phyloP scores from a whole-genome alignment of 345 rosid genomes.

The Geranium rotundifolium region DNA sequence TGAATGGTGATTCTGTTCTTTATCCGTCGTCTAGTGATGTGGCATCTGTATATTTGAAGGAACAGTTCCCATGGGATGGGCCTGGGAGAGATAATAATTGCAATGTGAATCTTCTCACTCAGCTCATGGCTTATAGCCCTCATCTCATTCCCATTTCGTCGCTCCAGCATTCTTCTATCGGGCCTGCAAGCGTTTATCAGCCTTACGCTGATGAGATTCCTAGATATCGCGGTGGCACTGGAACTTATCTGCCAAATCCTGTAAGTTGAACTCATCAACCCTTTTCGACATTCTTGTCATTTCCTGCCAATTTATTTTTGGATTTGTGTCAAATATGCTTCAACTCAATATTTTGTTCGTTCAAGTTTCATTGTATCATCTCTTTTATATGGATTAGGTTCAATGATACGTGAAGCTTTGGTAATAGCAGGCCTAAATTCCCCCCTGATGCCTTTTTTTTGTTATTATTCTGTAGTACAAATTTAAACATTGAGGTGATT shows the following conservation, averaged over 20 bases:
- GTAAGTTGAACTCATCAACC: conserved; percentile 35
- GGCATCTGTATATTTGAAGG: conserved; percentile 65
- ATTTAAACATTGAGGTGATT: too few species aligned
- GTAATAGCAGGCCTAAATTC: too few species aligned
- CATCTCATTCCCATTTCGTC: conserved; percentile 59
- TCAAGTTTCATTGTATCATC: too few species aligned
- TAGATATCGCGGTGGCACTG: conserved; percentile 83
- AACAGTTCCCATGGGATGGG: conserved; percentile 75
- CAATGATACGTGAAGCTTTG: too few species aligned
- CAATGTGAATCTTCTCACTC: conserved; percentile 38
- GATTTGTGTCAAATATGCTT: too few species aligned
- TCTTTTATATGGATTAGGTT: neutral
- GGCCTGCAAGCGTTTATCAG: conserved; percentile 54
- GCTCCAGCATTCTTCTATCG: conserved; percentile 48
- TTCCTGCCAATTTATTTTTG: neutral
- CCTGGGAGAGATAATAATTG: conserved; percentile 66
- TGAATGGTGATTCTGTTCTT: conserved; percentile 19
- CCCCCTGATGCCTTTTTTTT: too few species aligned
- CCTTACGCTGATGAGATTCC: conserved; percentile 59
- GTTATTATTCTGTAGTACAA: too few species aligned
- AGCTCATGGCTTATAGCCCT: conserved; percentile 52
- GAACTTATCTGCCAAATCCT: conserved; percentile 93
- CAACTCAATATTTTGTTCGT: too few species aligned
- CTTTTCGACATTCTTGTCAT: neutral
- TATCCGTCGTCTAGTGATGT: conserved; percentile 52